Conservation (phyloP, 2,329 filamentous ascomycete species). For the Pestalotiopsis sp. region DNA sequence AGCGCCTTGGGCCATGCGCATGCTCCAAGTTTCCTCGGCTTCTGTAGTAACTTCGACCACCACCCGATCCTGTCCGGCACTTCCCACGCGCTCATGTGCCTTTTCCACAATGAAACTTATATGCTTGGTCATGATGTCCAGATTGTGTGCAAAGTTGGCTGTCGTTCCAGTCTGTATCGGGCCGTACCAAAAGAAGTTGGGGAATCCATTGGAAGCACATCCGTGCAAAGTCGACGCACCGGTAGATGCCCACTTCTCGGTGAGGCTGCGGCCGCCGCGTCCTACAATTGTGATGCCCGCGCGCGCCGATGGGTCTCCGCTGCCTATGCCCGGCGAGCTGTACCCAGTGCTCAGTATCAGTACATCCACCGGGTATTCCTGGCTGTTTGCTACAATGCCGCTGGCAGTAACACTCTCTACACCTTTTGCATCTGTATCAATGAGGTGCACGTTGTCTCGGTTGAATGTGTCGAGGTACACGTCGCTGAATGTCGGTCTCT, state of each 20-base stretch:
- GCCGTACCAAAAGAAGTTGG: constrained; percentile 2
- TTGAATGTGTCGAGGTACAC: constrained; percentile 62
- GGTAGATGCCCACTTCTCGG: constrained; percentile 7
- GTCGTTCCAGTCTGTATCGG: constrained; percentile 1
- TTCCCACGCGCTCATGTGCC: background rate
- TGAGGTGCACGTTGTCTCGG: constrained; percentile 53
- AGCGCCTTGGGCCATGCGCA: background rate
- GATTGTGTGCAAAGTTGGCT: constrained; percentile 3
- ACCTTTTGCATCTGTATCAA: constrained; percentile 59
- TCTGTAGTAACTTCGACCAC: constrained; percentile 1
- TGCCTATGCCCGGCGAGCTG: constrained; percentile 21
- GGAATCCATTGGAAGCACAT: constrained; percentile 18
- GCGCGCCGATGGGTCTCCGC: constrained; percentile 8
- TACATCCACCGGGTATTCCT: constrained; percentile 44
- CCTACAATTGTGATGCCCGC: constrained; percentile 1
- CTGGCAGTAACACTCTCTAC: constrained; percentile 43
- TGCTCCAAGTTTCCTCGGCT: constrained; percentile 7
- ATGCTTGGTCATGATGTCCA: constrained; percentile 5
- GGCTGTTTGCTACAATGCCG: constrained; percentile 47
- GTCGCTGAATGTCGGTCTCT: constrained; percentile 63
- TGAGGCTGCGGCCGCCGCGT: background rate
- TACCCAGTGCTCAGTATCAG: constrained; percentile 39
- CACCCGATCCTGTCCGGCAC: background rate
- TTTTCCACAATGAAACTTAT: background rate
- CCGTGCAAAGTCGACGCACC: constrained; percentile 8